These are phyloP conservation scores for Solanum raphanifolium DNA, from an alignment of 257 asterid genomes.

Conservation along the genomic window DNA sequence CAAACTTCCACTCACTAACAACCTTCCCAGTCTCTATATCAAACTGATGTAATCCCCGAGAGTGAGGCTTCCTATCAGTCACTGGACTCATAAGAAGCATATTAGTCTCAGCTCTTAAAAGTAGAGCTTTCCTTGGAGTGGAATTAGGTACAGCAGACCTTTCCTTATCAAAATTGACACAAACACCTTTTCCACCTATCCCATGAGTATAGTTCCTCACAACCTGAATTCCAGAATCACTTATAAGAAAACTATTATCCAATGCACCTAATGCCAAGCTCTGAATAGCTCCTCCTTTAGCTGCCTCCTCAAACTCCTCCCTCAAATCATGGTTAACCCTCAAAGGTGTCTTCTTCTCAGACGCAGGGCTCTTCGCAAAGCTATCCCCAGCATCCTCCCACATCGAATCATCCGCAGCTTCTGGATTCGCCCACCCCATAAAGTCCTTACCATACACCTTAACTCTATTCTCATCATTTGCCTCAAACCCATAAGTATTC, in stretches of 20 bases:
- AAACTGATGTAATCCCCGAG: conserved; percentile 80
- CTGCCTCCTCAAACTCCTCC: conserved; percentile 87
- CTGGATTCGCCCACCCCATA: conserved; percentile 89
- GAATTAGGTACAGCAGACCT: conserved; percentile 23
- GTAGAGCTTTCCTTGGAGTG: conserved; percentile 84
- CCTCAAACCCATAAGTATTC: conserved; percentile 75
- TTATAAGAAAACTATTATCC: conserved; percentile 85
- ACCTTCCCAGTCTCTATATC: conserved; percentile 84
- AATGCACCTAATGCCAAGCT: conserved; percentile 90
- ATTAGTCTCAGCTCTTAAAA: conserved; percentile 86
- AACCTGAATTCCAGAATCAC: conserved; percentile 84
- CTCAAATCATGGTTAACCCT: conserved; percentile 42
- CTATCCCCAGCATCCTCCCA: conserved; percentile 82
- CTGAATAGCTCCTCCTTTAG: conserved; percentile 60
- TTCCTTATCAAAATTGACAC: conserved; percentile 58
- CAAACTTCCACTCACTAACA: conserved; percentile 92
- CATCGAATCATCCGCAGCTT: conserved; percentile 81
- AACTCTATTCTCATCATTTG: conserved; percentile 63
- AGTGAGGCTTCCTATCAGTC: conserved; percentile 48
- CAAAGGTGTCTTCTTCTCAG: conserved; percentile 27
- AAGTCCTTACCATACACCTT: conserved; percentile 95
- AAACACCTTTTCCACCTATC: conserved; percentile 82
- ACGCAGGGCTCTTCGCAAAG: conserved; percentile 25
- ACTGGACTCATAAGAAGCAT: conserved; percentile 95
- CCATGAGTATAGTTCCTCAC: conserved; percentile 79